Conservation (phyloP, 1,139 yeast species). For the Blastobotrys apis region DNA sequence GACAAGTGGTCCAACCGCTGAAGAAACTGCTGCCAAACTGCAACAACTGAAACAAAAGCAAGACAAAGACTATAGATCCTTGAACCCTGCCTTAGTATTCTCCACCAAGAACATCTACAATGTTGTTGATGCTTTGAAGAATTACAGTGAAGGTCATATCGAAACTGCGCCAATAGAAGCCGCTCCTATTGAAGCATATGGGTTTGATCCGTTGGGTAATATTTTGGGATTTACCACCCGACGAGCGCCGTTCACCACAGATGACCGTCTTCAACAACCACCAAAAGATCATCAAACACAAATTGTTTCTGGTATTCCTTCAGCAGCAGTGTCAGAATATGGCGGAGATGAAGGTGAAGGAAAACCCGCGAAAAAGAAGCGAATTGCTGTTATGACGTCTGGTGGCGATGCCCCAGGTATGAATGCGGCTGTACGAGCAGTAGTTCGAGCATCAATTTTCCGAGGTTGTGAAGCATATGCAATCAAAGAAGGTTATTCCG, state of each 20-base stretch:
- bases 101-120: slow-evolving; percentile 28
- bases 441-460: slow-evolving; percentile 83
- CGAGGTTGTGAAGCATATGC: slow-evolving; percentile 94
- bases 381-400: slow-evolving; percentile 93
- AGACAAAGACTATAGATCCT: slow-evolving; percentile 38
- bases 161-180: slow-evolving; percentile 36
- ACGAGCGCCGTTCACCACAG: slow-evolving; percentile 33
- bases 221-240: slow-evolving; percentile 52
- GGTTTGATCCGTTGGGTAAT: slow-evolving; percentile 59
- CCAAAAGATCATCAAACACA: neutral
- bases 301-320: slow-evolving; percentile 1
- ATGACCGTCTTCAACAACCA: slow-evolving; percentile 12
- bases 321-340: slow-evolving; percentile 3
- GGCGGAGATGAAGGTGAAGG: slow-evolving; percentile 1
- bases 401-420: slow-evolving; percentile 99
- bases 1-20: slow-evolving; percentile 24
- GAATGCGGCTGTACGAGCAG: slow-evolving; percentile 94
- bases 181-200: slow-evolving; percentile 43
- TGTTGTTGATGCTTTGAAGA: slow-evolving; percentile 17
- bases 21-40: slow-evolving; percentile 16
- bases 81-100: slow-evolving; percentile 34
- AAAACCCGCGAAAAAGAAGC: slow-evolving; percentile 36
- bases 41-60: slow-evolving; percentile 20
- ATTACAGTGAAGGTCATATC: slow-evolving; percentile 18
- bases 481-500: slow-evolving; percentile 92